These are phyloP conservation scores for Metschnikowia henanensis DNA, from an alignment of 805 yeast genomes.

Conservation along the genomic window DNA sequence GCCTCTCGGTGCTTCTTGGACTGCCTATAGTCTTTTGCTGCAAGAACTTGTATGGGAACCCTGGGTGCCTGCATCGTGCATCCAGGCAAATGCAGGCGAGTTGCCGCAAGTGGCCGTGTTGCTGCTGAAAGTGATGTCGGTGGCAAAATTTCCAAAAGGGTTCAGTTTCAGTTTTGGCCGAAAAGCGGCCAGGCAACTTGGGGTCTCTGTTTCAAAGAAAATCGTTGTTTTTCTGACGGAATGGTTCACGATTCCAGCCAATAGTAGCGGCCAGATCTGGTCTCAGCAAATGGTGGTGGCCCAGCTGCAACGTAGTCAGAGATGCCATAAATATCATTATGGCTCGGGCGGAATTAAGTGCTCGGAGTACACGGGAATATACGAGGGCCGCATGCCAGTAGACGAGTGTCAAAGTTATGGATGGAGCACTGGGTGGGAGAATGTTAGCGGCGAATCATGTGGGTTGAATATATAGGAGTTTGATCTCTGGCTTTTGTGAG, in stretches of 20 bases:
- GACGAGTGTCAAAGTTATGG: neutral
- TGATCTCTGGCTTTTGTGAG: too few relatives aligned
- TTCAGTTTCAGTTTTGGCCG: neutral
- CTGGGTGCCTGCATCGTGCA: slow-evolving; percentile 10
- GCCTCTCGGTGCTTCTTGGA: slow-evolving; percentile 6
- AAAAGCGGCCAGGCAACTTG: neutral
- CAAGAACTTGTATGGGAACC: slow-evolving; percentile 5
- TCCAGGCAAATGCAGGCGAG: slow-evolving; percentile 1
- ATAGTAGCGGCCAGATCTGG: slow-evolving; percentile 9
- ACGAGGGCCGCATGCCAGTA: neutral
- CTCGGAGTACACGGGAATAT: neutral
- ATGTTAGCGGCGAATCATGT: neutral
- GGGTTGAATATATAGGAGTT: neutral
- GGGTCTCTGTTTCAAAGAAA: neutral
- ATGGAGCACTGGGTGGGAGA: slow-evolving; percentile 3
- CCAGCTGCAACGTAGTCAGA: slow-evolving; percentile 3
- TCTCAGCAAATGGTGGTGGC: slow-evolving; percentile 6
- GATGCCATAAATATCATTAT: neutral
- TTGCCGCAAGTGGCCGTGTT: neutral
- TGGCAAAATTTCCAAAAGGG: neutral
- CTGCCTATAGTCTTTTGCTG: neutral
- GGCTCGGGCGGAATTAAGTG: neutral
- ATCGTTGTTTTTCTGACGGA: neutral
- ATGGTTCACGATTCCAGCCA: slow-evolving; percentile 1
- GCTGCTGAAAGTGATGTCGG: neutral